Evolutionary conservation across 2,329 filamentous ascomycete genomes (phyloP).

Genomic region (Dothiorella sarmentorum): DNA sequence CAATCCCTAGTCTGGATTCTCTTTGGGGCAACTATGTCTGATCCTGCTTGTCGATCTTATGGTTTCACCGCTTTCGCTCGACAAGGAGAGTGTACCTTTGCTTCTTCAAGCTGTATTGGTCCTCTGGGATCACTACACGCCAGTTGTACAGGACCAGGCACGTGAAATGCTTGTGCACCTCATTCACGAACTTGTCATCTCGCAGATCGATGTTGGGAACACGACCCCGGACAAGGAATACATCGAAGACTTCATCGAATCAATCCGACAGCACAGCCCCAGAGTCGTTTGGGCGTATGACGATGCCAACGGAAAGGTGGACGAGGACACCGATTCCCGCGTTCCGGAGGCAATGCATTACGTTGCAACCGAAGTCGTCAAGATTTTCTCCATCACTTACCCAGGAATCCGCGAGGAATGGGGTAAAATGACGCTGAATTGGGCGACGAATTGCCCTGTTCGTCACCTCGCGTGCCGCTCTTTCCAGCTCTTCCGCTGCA

Average conservation of each 20-base stretch:
- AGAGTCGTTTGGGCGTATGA: constrained; percentile 92
- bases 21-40: constrained; percentile 85
- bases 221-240: constrained; percentile 65
- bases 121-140: constrained; percentile 95
- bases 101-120: constrained; percentile 89
- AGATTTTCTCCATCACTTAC: constrained; percentile 79
- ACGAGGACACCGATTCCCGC: constrained; percentile 70
- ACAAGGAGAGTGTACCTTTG: constrained; percentile 75
- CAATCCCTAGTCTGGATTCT: constrained; percentile 66
- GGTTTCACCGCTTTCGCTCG: constrained; percentile 82
- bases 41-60: constrained; percentile 95
- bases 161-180: constrained; percentile 97
- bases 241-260: constrained; percentile 85
- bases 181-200: constrained; percentile 91
- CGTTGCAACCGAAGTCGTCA: constrained; percentile 76
- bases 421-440: constrained; percentile 84
- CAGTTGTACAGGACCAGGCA: constrained; percentile 92
- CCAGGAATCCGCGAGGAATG: constrained; percentile 86
- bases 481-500: constrained; percentile 95
- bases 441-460: constrained; percentile 96
- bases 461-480: constrained; percentile 92
- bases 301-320: constrained; percentile 74
- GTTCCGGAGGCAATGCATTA: constrained; percentile 86
- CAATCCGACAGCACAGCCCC: constrained; percentile 77
- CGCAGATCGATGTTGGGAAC: constrained; percentile 62